Conservation (phyloP, 495 filamentous ascomycete species). For the Xylaria grammica region DNA sequence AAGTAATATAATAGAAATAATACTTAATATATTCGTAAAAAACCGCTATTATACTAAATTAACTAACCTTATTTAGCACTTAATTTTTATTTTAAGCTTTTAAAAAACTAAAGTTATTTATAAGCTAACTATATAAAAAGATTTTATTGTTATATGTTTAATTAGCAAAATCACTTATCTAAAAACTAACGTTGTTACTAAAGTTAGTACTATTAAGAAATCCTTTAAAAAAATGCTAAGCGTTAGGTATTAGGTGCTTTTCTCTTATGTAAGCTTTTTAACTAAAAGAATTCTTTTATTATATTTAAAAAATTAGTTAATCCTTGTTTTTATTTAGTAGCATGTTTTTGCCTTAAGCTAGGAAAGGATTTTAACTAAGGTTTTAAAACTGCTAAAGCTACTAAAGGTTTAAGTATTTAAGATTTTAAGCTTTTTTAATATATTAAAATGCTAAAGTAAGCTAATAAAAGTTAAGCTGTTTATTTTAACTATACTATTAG, state of each 20-base stretch:
- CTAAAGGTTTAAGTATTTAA: neutral
- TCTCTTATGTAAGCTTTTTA: neutral
- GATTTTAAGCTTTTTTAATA: too few species aligned
- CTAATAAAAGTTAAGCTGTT: neutral
- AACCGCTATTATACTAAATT: neutral
- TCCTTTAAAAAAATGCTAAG: neutral
- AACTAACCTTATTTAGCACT: neutral
- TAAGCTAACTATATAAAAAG: constrained; percentile 2
- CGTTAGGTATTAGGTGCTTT: neutral
- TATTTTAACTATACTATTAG: neutral
- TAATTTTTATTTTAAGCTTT: neutral
- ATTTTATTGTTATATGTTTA: neutral
- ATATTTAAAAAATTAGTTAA: neutral
- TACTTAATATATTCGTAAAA: neutral
- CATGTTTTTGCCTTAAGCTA: too few species aligned
- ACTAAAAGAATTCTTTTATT: constrained; percentile 4
- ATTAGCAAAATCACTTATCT: constrained; percentile 3
- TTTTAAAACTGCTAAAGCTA: neutral
- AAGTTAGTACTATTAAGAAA: neutral
- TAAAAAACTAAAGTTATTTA: neutral
- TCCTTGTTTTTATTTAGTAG: too few species aligned
- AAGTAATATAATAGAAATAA: neutral
- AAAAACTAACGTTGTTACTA: neutral
- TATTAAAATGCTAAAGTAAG: too few species aligned
- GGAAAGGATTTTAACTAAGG: neutral